phyloP scores from a whole-genome alignment of 1,284 basidiomycete species.

The Microbotryum intermedium region DNA sequence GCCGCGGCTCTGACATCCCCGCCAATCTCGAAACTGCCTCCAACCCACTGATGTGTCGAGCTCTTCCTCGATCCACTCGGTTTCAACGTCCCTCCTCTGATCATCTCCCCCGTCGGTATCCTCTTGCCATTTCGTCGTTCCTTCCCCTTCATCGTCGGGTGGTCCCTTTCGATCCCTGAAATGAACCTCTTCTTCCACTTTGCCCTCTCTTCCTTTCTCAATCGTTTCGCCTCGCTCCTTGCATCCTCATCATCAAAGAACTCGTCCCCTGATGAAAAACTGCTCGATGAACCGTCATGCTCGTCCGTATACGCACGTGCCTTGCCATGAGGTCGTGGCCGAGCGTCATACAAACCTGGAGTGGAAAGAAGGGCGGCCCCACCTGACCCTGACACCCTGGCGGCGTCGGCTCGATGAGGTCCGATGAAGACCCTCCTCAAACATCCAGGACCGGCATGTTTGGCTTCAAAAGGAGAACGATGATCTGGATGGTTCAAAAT shows the following conservation, averaged over 20 bases:
- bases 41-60: constrained; percentile 16
- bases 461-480: constrained; percentile 2
- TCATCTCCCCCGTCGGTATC: background rate
- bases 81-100: background rate
- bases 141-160: background rate
- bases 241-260: background rate
- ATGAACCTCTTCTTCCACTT: background rate
- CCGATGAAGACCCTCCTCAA: constrained; percentile 21
- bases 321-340: background rate
- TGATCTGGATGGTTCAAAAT: too few species aligned
- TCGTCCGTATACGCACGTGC: background rate
- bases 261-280: background rate
- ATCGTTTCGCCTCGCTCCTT: background rate
- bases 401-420: constrained; percentile 6
- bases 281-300: background rate
- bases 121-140: background rate
- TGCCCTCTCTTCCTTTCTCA: background rate
- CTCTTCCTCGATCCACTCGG: constrained; percentile 1
- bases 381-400: background rate
- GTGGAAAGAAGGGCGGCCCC: background rate
- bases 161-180: background rate
- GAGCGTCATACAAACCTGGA: too few species aligned
- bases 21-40: constrained; percentile 21
- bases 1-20: constrained; percentile 19
- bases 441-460: constrained; percentile 5